Evolutionary conservation across 2,329 filamentous ascomycete species (phyloP).

Genomic region (Colletotrichum sp.): DNA sequence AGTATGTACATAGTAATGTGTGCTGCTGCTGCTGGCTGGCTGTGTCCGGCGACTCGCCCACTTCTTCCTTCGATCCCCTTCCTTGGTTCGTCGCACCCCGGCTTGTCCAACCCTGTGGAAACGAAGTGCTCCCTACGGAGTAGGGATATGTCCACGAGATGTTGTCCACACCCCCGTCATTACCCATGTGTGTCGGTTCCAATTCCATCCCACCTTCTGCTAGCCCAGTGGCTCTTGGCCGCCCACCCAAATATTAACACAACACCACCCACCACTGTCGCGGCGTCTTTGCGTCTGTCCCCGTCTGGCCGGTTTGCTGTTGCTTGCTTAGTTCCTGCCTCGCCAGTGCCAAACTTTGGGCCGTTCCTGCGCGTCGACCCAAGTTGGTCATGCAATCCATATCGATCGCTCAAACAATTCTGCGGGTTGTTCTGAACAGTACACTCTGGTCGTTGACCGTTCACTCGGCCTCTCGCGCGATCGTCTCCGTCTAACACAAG

Average conservation of each 20-base stretch:
- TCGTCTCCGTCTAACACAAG: background rate
- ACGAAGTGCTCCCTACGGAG: slow-evolving; percentile 14
- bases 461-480: background rate
- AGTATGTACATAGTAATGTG: background rate
- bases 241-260: slow-evolving; percentile 18
- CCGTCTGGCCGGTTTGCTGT: background rate
- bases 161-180: slow-evolving; percentile 18
- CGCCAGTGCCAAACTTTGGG: background rate
- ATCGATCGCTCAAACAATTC: background rate
- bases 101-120: slow-evolving; percentile 20
- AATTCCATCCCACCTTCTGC: slow-evolving; percentile 20
- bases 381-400: background rate
- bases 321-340: background rate
- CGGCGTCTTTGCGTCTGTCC: background rate
- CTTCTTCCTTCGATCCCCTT: slow-evolving; percentile 21
- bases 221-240: slow-evolving; percentile 5
- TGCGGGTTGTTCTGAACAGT: background rate
- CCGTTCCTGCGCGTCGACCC: background rate
- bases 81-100: slow-evolving; percentile 19
- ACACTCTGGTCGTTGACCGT: background rate
- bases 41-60: slow-evolving; percentile 6
- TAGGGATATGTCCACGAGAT: slow-evolving; percentile 20
- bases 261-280: background rate
- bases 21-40: background rate
- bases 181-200: slow-evolving; percentile 17